Evolutionary conservation across 1,139 yeast species (phyloP), one percentile per base, ranked within the genome.

Genomic region (Lodderomyces pseudojiufengensis): DNA sequence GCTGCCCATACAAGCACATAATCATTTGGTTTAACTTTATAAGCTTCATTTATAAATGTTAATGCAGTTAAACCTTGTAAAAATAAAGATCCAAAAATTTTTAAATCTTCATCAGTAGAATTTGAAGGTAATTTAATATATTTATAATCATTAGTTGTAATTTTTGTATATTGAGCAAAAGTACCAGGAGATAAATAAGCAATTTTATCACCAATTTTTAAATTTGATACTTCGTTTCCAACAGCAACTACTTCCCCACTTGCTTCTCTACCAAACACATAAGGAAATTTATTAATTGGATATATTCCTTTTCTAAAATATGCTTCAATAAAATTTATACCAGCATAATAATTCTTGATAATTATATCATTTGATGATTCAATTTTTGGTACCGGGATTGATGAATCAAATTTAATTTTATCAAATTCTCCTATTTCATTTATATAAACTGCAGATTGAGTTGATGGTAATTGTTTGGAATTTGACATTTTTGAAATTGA

Each of bases 1-100:
- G 95, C 95, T 2, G 97, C 97, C 69, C 90, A 87, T 24, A 86
- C 80, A 36, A 88, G 66, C 28, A 83, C 73, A 46, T 59, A 72
- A 43, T 90, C 96, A 35, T 77, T 88, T 52, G 71, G 65, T 52
- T 83, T 54, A 24, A 87, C 84, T 3, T 65, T 52, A 55, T 84
- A 78, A 0, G 92, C 74, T 45, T 84, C 90, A 30, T 70, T 63
- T 30, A 77, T 61, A 41, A 88, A 76, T 0, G 92, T 73, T 47
- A 83, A 60, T 2, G 94, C 94, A 3, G 97, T 88, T 41, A 87
- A 62, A 1, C 88, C 94, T 55, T 85, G 95, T 27, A 85, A 47
- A 29, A 82, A 53, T 2, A 74, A 51, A 2, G 82, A 84, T 4
- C 84, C 92, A 45, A 75, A 79, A 12, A 63, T 33, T 51, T 78